Conservation (phyloP, 2,329 filamentous ascomycete genomes). For the Nemania sp. region DNA sequence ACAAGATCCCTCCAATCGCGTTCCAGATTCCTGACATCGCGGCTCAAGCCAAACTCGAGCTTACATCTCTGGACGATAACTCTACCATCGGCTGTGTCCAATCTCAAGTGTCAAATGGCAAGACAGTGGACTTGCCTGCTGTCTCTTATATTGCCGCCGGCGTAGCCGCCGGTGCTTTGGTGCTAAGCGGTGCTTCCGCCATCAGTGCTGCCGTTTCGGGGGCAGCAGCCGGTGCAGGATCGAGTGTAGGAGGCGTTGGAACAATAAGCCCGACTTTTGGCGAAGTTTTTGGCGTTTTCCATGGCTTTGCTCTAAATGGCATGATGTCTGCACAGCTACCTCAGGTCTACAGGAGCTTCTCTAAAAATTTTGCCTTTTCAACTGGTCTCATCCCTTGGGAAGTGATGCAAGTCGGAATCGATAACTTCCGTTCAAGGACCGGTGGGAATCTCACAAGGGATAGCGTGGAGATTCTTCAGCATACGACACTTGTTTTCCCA, state of each 20-base stretch:
- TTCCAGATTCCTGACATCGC: conserved; percentile 91
- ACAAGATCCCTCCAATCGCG: conserved; percentile 82
- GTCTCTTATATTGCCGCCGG: conserved; percentile 85
- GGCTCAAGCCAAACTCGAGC: conserved; percentile 77
- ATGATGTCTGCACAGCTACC: conserved; percentile 94
- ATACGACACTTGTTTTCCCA: conserved; percentile 73
- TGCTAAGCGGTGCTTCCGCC: conserved; percentile 73
- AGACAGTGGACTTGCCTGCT: conserved; percentile 73
- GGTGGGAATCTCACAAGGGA: conserved; percentile 86
- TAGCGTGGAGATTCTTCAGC: conserved; percentile 74
- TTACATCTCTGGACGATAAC: conserved; percentile 65
- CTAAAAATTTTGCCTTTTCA: conserved; percentile 93
- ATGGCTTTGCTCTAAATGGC: conserved; percentile 91
- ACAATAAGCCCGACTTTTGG: conserved; percentile 81
- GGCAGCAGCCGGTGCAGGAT: conserved; percentile 58
- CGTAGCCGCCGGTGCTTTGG: conserved; percentile 81
- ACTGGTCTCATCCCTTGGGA: conserved; percentile 83
- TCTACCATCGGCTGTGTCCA: conserved; percentile 79
- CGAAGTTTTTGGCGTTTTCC: conserved; percentile 88
- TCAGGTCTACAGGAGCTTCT: conserved; percentile 83
- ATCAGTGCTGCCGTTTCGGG: conserved; percentile 63
- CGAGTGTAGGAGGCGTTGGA: conserved; percentile 60
- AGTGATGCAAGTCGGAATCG: conserved; percentile 79
- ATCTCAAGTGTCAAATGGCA: conserved; percentile 83
- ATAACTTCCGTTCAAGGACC: conserved; percentile 77